Conservation (phyloP, 306 rosid species). For the Spatholobus suberectus region DNA sequence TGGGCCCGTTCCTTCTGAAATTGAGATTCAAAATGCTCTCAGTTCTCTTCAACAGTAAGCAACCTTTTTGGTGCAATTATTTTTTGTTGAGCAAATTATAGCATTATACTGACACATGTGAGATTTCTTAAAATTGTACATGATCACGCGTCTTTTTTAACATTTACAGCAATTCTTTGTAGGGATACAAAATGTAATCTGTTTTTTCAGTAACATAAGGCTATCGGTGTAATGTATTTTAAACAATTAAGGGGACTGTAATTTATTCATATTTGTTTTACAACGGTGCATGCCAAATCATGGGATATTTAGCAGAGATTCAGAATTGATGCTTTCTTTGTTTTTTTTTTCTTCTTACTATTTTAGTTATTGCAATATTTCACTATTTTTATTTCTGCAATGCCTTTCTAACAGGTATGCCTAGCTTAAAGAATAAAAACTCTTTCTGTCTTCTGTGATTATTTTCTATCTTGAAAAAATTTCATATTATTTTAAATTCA, state of each 20-base stretch:
- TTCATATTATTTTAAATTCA: no score
- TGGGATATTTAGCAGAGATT: neutral
- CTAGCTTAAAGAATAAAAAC: no score
- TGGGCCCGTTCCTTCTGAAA: neutral
- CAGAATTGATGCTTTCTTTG: neutral
- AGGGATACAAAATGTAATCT: neutral
- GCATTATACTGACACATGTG: no score
- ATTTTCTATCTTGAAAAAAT: no score
- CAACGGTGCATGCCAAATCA: neutral
- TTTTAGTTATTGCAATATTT: neutral
- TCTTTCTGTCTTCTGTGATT: no score
- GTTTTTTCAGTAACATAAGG: no score
- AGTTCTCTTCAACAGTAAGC: neutral
- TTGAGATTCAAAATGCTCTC: neutral
- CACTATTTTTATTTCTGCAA: neutral
- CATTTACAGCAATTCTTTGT: neutral
- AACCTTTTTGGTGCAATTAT: neutral
- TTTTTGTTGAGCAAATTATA: no score
- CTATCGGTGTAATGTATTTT: neutral
- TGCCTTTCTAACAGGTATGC: no score
- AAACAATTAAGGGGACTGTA: no score
- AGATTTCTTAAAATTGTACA: neutral
- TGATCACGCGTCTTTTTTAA: no score
- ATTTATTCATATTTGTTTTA: neutral
- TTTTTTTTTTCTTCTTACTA: neutral